Percentiles rank a stretch among this genome's conserved stretches.
Evolutionary conservation across 1,284 basidiomycete genomes (phyloP).

Genomic region (Ganoderma resinaceum): DNA sequence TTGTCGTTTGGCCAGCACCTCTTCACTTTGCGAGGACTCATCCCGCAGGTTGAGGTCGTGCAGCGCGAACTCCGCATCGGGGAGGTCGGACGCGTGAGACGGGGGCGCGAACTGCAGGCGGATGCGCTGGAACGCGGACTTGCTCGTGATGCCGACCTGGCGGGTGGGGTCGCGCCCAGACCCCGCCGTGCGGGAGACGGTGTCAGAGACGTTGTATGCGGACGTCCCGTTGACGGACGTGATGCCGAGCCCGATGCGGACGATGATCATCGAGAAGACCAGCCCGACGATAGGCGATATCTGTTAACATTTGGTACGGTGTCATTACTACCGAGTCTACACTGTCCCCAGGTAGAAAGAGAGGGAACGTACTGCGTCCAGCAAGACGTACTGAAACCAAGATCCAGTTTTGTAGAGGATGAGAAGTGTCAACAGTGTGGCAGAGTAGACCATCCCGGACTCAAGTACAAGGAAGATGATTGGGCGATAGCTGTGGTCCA

Average conservation of each 20-base stretch:
- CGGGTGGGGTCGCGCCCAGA: background rate
- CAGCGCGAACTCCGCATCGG: background rate
- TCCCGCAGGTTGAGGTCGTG: background rate
- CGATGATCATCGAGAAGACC: slow-evolving; percentile 26
- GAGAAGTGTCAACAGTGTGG: slow-evolving; percentile 42
- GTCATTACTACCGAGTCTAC: background rate
- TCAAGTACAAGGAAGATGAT: slow-evolving; percentile 47
- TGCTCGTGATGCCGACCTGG: slow-evolving; percentile 4
- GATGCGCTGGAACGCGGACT: slow-evolving; percentile 6
- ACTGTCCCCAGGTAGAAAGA: background rate
- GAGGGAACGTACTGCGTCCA: slow-evolving; percentile 44
- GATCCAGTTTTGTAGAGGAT: slow-evolving; percentile 43
- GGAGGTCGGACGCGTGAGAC: background rate
- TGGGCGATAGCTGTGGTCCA: slow-evolving; percentile 35
- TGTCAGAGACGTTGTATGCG: background rate
- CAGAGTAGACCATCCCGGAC: slow-evolving; percentile 50
- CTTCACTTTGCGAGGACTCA: background rate
- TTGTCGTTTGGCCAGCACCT: background rate
- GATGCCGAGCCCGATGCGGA: slow-evolving; percentile 23
- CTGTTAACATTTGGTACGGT: background rate
- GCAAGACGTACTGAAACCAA: slow-evolving; percentile 47
- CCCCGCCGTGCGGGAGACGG: background rate
- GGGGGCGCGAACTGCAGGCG: background rate
- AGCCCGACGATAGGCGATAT: slow-evolving; percentile 23
- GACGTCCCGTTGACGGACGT: slow-evolving; percentile 7